These are phyloP conservation scores for Lentinula boryana DNA, from an alignment of 768 basidiomycete genomes.

Conservation along the genomic window DNA sequence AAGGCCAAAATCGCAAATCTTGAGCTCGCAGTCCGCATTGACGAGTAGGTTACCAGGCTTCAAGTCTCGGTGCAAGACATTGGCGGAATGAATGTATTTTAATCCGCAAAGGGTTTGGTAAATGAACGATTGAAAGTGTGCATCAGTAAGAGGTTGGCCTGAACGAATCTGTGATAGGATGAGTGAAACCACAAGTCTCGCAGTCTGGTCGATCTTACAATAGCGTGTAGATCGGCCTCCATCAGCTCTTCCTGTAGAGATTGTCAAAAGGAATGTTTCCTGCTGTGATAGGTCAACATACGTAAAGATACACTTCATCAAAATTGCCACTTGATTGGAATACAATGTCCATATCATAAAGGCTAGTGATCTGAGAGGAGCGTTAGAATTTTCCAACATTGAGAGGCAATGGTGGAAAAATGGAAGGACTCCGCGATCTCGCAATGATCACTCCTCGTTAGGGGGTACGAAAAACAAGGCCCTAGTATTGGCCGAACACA, in stretches of 20 bases:
- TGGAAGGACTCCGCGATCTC: not conserved
- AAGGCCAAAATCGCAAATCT: slow-evolving; percentile 98
- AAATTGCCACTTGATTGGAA: slow-evolving; percentile 89
- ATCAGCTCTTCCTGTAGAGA: slow-evolving; percentile 91
- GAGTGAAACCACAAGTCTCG: slow-evolving; percentile 1
- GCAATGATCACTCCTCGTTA: not conserved
- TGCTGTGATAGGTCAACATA: slow-evolving; percentile 26
- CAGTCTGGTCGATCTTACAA: slow-evolving; percentile 44
- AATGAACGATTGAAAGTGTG: slow-evolving; percentile 93
- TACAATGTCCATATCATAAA: slow-evolving; percentile 99
- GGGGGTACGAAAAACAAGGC: not conserved
- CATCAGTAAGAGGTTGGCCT: slow-evolving; percentile 83
- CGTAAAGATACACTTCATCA: slow-evolving; percentile 93
- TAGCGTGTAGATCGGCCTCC: slow-evolving; percentile 99
- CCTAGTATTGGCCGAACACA: not conserved
- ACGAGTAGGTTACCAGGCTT: slow-evolving; percentile 95
- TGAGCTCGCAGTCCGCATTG: slow-evolving; percentile 97
- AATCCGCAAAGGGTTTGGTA: slow-evolving; percentile 98
- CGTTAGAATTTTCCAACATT: slow-evolving; percentile 12
- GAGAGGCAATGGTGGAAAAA: not conserved
- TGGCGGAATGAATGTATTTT: slow-evolving; percentile 97
- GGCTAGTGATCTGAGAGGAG: slow-evolving; percentile 72
- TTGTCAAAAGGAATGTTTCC: not conserved
- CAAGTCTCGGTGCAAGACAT: slow-evolving; percentile 94
- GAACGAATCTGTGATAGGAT: slow-evolving; percentile 60